These are phyloP conservation scores for Triangularia setosa DNA, from an alignment of 2,329 filamentous ascomycete species.

Conservation along the genomic window DNA sequence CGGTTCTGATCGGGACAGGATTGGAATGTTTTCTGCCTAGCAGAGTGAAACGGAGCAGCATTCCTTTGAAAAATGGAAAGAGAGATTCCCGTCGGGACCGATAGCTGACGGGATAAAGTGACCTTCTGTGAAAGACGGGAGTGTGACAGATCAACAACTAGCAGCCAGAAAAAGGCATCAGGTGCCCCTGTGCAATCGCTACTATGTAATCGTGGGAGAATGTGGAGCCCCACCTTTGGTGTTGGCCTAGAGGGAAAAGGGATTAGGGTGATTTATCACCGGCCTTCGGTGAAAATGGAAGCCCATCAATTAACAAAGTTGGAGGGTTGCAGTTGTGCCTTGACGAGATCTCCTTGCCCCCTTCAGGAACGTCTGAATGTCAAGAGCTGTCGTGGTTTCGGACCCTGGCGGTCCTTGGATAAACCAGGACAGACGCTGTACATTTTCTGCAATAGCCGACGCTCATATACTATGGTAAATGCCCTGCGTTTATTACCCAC, in stretches of 20 bases:
- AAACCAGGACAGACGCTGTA: not conserved
- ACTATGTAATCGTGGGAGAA: slow-evolving; percentile 11
- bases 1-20: not conserved
- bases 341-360: not conserved
- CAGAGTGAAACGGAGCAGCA: not conserved
- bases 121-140: too few species aligned
- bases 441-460: not conserved
- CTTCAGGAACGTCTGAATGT: not conserved
- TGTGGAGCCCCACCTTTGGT: not conserved
- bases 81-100: too few species aligned
- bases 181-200: slow-evolving; percentile 7
- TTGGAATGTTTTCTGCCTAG: not conserved
- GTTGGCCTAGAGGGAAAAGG: not conserved
- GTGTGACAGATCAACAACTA: not conserved
- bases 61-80: not conserved
- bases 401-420: not conserved
- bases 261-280: not conserved
- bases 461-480: slow-evolving; percentile 1
- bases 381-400: not conserved
- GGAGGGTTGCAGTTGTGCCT: not conserved
- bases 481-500: not conserved
- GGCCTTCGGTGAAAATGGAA: not conserved
- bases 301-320: not conserved
- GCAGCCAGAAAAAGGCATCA: not conserved
- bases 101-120: too few species aligned